Evolutionary conservation across 2,329 filamentous ascomycete species (phyloP).

Genomic region (Sporothrix mexicana): DNA sequence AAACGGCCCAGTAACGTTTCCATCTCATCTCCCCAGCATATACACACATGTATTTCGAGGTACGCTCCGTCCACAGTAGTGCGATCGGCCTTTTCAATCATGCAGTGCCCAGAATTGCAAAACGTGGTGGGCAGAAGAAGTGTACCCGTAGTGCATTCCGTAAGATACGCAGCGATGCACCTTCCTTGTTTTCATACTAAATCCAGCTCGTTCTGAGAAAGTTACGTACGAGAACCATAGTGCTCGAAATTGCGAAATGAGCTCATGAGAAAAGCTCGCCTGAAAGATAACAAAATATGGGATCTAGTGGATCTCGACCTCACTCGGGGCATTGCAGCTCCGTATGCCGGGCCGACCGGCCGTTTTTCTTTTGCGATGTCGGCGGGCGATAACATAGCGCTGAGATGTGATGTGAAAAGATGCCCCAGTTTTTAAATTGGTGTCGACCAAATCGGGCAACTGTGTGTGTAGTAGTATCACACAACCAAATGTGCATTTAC

Average conservation of each 20-base stretch:
- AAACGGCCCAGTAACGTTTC: neutral
- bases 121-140: neutral
- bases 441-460: constrained; percentile 17
- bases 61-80: neutral
- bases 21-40: neutral
- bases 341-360: constrained; percentile 25
- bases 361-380: constrained; percentile 24
- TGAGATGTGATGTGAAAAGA: neutral
- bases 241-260: neutral
- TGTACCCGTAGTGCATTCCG: neutral
- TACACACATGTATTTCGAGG: neutral
- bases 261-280: too few species aligned
- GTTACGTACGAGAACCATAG: neutral
- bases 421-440: neutral
- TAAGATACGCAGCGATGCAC: neutral
- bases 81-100: neutral
- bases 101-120: neutral
- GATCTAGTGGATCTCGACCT: neutral
- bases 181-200: neutral
- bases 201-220: neutral
- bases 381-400: neutral
- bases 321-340: constrained; percentile 21
- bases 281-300: neutral
- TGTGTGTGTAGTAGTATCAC: neutral
- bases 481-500: neutral